These are phyloP conservation scores for Bipolaris sorokiniana DNA, from an alignment of 2,329 filamentous ascomycete genomes.

Conservation along the genomic window DNA sequence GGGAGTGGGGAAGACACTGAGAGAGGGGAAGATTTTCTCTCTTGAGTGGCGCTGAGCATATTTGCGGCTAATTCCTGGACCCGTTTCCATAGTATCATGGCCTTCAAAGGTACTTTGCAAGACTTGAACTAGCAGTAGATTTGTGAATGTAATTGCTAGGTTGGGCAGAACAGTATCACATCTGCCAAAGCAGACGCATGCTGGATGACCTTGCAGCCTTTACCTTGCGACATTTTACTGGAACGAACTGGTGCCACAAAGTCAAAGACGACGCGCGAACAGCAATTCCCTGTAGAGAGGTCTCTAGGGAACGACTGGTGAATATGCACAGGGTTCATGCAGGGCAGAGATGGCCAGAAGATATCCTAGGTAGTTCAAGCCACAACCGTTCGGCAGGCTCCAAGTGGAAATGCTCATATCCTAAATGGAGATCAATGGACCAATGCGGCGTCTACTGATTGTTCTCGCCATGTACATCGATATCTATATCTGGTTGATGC, in stretches of 20 bases:
- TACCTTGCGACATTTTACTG: background rate
- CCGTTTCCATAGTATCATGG: no score
- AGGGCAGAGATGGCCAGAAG: slow-evolving; percentile 4
- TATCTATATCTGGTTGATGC: slow-evolving; percentile 8
- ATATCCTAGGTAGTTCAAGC: slow-evolving; percentile 37
- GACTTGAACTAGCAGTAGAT: no score
- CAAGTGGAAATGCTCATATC: slow-evolving; percentile 10
- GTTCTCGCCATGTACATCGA: slow-evolving; percentile 7
- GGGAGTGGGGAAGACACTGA: no score
- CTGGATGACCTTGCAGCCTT: no score
- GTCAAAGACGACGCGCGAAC: slow-evolving; percentile 5
- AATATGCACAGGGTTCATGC: background rate
- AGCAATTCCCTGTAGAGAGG: background rate
- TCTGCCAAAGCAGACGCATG: no score
- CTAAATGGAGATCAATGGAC: slow-evolving; percentile 18
- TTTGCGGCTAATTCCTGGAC: no score
- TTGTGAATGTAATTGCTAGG: no score
- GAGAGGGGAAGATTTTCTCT: no score
- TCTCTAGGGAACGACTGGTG: background rate
- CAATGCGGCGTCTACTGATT: slow-evolving; percentile 17
- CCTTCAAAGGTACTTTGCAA: no score
- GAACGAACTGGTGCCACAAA: background rate
- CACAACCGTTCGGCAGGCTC: slow-evolving; percentile 31
- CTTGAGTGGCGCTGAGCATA: no score
- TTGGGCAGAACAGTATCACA: no score